Evolutionary conservation across 2,329 filamentous ascomycete species (phyloP).

Genomic region (Tricladium varicosporioides): DNA sequence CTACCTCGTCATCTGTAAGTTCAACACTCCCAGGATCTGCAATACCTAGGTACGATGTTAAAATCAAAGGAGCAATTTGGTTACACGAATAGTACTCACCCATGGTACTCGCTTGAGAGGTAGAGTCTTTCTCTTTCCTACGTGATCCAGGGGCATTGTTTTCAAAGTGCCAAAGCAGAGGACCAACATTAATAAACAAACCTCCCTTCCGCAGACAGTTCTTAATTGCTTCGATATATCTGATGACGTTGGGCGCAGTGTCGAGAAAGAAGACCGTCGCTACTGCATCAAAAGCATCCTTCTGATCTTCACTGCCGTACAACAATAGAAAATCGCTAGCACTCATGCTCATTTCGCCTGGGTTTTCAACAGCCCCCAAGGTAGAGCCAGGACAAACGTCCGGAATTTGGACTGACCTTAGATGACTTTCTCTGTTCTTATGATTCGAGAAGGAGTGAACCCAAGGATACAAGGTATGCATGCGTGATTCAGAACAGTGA

Average conservation of each 20-base stretch:
- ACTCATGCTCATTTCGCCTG: constrained; percentile 83
- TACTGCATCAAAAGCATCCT: constrained; percentile 72
- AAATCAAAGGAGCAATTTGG: neutral
- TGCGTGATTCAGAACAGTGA: constrained; percentile 53
- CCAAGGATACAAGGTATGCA: constrained; percentile 82
- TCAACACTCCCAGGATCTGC: constrained; percentile 89
- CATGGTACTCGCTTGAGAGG: constrained; percentile 50
- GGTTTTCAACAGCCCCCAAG: constrained; percentile 39
- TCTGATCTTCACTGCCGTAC: constrained; percentile 65
- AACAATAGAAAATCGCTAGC: constrained; percentile 90
- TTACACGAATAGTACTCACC: constrained; percentile 18
- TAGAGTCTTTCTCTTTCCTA: constrained; percentile 44
- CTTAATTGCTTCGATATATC: constrained; percentile 80
- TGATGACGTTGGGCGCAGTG: constrained; percentile 88
- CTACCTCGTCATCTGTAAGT: constrained; percentile 83
- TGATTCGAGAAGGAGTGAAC: constrained; percentile 88
- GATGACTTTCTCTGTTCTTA: constrained; percentile 67
- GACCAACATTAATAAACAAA: constrained; percentile 85
- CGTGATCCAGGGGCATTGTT: constrained; percentile 62
- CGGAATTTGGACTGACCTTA: constrained; percentile 71
- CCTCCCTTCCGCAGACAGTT: constrained; percentile 77
- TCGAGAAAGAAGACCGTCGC: constrained; percentile 95
- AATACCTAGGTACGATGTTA: constrained; percentile 54
- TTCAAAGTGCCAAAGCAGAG: constrained; percentile 94
- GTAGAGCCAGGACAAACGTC: constrained; percentile 70